Evolutionary conservation across 768 basidiomycete genomes (phyloP).

Genomic region (Hemileccinum impolitum): DNA sequence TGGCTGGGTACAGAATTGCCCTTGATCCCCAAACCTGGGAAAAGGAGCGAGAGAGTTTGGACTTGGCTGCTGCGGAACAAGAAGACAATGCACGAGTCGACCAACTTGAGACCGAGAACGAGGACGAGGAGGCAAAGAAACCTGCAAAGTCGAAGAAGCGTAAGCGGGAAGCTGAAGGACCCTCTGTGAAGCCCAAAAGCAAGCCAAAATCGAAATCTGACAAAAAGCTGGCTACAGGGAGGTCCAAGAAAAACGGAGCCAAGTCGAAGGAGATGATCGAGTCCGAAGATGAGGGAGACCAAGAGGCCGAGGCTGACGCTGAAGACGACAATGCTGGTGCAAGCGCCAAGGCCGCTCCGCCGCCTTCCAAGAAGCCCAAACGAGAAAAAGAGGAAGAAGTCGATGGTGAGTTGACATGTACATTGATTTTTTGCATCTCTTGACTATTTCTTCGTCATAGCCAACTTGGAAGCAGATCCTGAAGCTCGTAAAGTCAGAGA

Average conservation of each 20-base stretch:
- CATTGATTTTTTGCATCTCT: not conserved
- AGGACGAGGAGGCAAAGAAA: conserved; percentile 50
- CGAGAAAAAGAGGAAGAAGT: conserved; percentile 57
- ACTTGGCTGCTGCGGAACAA: conserved; percentile 37
- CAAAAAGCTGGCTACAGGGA: conserved; percentile 30
- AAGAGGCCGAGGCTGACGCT: conserved; percentile 45
- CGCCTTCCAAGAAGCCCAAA: conserved; percentile 63
- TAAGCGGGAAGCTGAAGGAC: conserved; percentile 60
- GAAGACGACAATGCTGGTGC: conserved; percentile 46
- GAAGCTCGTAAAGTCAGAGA: conserved; percentile 77
- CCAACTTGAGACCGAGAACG: conserved; percentile 55
- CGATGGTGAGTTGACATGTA: conserved; percentile 45
- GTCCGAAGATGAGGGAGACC: conserved; percentile 59
- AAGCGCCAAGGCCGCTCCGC: conserved; percentile 54
- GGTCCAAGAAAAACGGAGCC: conserved; percentile 51
- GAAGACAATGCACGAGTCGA: conserved; percentile 65
- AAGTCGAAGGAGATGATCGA: conserved; percentile 65
- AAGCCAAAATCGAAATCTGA: conserved; percentile 48
- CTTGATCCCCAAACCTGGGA: conserved; percentile 72
- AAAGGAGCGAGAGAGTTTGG: conserved; percentile 37
- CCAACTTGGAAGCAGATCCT: conserved; percentile 49
- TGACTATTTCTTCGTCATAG: conserved; percentile 21
- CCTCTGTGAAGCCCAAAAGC: conserved; percentile 36
- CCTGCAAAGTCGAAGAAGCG: conserved; percentile 49
- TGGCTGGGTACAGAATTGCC: conserved; percentile 73